Evolutionary conservation across 2,329 filamentous ascomycete species (phyloP), one percentile per base, ranked within the genome.

Genomic region (Neocucurbitaria cava): DNA sequence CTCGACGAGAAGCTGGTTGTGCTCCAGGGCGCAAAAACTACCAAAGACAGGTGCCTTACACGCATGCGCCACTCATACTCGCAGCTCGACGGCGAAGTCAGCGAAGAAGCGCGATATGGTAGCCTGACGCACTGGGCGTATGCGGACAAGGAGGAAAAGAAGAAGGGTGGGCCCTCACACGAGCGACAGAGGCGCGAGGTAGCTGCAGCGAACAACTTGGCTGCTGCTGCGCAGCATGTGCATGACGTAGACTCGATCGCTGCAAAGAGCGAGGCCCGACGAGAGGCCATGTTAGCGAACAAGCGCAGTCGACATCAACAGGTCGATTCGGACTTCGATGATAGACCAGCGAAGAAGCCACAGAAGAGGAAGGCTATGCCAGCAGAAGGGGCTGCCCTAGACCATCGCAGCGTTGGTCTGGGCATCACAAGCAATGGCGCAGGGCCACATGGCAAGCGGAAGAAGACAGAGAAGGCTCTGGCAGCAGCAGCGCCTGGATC

Each of bases 1-100:
- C 84, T 98, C 33, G 95, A 99, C 71, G 95, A 99, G 78, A 99
- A 99, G 79, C 96, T 97, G 64, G 93, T 97, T 65, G 95, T 99
- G 65, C 89, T 98, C 52, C 89, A 91, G 33, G 96, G 94, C 15
- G 94, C 95, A 49, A 95, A 94, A 68, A 91, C 96, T 65, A 91
- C 93, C 41, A 85, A 98, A 11, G 87, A 91, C 62, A 91, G 90
- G 71, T 92, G 97, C 70, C 83, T 97, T 31, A 81, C 85, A 55
- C 91, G 96, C 47, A 87, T 97, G 70, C 90, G 96, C 72, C 89
- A 90, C 65, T 89, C 96, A 28, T 96, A 90, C 83, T 89, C 92
- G 18, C 88, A 93, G 76, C 86, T 98, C 52, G 89, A 96, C 61
- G 82, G 84, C 55, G 95, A 99, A 75, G 91, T 99, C 70, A 96